Conservation (phyloP, 192 early-diverging fungal genomes). For the Dimargaris xerosporica region DNA sequence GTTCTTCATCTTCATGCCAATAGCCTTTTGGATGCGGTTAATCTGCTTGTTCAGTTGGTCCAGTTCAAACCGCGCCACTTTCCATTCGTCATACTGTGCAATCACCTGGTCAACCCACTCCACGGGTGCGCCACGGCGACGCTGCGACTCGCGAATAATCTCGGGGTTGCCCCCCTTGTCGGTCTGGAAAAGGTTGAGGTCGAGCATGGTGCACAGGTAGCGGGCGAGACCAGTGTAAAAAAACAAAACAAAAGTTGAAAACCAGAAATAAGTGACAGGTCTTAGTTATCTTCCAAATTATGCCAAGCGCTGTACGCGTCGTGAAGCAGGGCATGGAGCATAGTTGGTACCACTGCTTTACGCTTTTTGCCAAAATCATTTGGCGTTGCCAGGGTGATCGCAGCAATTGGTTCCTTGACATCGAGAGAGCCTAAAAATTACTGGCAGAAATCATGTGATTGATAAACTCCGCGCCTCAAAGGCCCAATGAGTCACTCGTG, state of each 20-base stretch:
- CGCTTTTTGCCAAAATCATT: too few species aligned
- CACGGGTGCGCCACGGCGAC: constrained; percentile 65
- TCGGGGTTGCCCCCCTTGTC: constrained; percentile 92
- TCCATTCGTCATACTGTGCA: constrained; percentile 78
- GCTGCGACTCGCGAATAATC: constrained; percentile 82
- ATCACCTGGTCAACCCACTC: constrained; percentile 88
- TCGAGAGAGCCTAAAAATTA: too few species aligned
- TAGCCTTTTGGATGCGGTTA: constrained; percentile 86
- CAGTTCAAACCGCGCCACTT: constrained; percentile 61
- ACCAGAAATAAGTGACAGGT: background rate
- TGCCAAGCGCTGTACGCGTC: too few species aligned
- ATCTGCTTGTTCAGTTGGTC: constrained; percentile 82
- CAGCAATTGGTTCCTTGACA: too few species aligned
- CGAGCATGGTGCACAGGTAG: constrained; percentile 45
- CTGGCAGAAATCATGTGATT: too few species aligned
- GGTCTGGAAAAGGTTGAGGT: constrained; percentile 79
- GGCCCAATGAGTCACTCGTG: too few species aligned
- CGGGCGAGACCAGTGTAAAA: background rate
- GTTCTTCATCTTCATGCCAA: constrained; percentile 76
- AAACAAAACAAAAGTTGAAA: background rate
- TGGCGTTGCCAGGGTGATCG: too few species aligned
- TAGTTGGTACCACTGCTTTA: too few species aligned
- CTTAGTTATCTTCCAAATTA: too few species aligned
- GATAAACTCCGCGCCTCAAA: too few species aligned
- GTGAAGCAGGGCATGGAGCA: too few species aligned